phyloP scores from a whole-genome alignment of 1,284 basidiomycete genomes.

The Papiliotrema nemorosa region DNA sequence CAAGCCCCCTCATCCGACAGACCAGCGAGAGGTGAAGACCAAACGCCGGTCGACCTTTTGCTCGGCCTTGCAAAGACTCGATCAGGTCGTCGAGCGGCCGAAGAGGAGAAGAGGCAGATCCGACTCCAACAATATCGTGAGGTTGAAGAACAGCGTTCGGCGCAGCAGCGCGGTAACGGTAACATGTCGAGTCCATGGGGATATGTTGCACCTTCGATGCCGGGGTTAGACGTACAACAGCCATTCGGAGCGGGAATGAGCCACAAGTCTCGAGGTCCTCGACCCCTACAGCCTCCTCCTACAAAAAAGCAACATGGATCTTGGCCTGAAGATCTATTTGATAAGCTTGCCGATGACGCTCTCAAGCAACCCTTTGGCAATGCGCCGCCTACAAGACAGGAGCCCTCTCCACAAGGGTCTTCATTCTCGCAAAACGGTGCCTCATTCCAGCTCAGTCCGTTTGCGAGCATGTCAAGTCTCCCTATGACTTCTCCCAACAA shows the following conservation, averaged over 20 bases:
- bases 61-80: slow-evolving; percentile 45
- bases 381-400: too few relatives aligned
- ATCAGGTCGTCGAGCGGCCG: slow-evolving; percentile 41
- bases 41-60: slow-evolving; percentile 44
- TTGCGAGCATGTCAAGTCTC: slow-evolving; percentile 2
- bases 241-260: slow-evolving; percentile 33
- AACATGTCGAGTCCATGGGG: slow-evolving; percentile 39
- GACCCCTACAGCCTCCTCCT: slow-evolving; percentile 44
- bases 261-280: slow-evolving; percentile 21
- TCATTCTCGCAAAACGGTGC: not conserved
- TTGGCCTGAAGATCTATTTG: slow-evolving; percentile 1
- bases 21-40: slow-evolving; percentile 25
- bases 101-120: slow-evolving; percentile 44
- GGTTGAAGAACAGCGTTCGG: slow-evolving; percentile 33
- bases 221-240: slow-evolving; percentile 47
- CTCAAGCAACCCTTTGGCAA: slow-evolving; percentile 3
- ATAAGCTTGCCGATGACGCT: slow-evolving; percentile 1
- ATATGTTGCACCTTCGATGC: slow-evolving; percentile 47
- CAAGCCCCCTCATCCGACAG: slow-evolving; percentile 12
- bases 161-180: slow-evolving; percentile 14
- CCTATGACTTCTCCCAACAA: not conserved
- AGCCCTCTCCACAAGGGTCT: too few relatives aligned
- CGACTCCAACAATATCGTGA: slow-evolving; percentile 43
- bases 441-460: slow-evolving; percentile 1
- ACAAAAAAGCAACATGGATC: slow-evolving; percentile 15